Conservation (phyloP, 2,329 filamentous ascomycete species). For the Ophiostoma montium region DNA sequence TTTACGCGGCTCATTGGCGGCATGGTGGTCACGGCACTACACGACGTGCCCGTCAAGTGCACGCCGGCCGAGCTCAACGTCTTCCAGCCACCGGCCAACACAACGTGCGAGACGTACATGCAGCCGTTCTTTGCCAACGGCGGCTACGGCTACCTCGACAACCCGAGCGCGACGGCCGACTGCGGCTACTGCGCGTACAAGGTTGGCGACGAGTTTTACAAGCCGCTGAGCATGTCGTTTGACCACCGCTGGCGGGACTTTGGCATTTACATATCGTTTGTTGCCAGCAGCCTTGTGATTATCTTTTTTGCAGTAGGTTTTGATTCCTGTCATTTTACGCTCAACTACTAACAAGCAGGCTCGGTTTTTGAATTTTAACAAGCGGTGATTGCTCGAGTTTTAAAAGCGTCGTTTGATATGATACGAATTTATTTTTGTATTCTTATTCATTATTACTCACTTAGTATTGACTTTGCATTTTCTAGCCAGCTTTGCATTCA, state of each 20-base stretch:
- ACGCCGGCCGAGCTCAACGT: slow-evolving; percentile 44
- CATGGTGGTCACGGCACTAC: slow-evolving; percentile 65
- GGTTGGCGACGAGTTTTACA: slow-evolving; percentile 68
- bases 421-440: slow-evolving; percentile 16
- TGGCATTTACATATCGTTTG: slow-evolving; percentile 63
- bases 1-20: slow-evolving; percentile 71
- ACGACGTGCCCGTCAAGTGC: slow-evolving; percentile 50
- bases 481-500: too few relatives aligned
- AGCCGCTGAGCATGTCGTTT: slow-evolving; percentile 51
- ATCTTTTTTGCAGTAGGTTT: slow-evolving; percentile 37
- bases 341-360: slow-evolving; percentile 22
- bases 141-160: slow-evolving; percentile 57
- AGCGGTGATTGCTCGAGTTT: slow-evolving; percentile 17
- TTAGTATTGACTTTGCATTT: too few relatives aligned
- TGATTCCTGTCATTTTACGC: neutral
- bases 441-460: too few relatives aligned
- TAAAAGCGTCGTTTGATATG: too few relatives aligned
- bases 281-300: slow-evolving; percentile 62
- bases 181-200: slow-evolving; percentile 77
- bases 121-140: slow-evolving; percentile 49
- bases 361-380: slow-evolving; percentile 40
- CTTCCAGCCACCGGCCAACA: slow-evolving; percentile 52
- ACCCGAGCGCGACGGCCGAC: slow-evolving; percentile 44
- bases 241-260: slow-evolving; percentile 64
- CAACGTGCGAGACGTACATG: slow-evolving; percentile 68